Percentiles rank a stretch among this genome's conserved stretches.
Evolutionary conservation across 225 moss, liverwort and hornwort genomes (phyloP).

Genomic region (Lunularia cruciata): DNA sequence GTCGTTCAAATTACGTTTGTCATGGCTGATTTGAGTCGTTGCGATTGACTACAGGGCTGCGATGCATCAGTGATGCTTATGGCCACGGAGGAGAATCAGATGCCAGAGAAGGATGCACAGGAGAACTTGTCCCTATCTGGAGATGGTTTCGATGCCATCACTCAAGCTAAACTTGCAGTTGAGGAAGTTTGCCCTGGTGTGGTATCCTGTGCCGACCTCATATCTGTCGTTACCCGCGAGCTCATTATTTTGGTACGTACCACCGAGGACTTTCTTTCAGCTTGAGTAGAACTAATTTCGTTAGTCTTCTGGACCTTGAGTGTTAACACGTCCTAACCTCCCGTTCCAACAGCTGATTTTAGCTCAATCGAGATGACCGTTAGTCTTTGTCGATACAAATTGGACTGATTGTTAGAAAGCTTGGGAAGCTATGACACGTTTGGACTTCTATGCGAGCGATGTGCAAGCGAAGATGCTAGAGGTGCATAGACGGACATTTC

Average conservation of each 20-base stretch:
- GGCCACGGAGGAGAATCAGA: slow-evolving; percentile 20
- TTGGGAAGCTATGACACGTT: no score
- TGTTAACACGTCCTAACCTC: no score
- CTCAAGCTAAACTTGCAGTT: slow-evolving; percentile 23
- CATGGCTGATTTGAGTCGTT: background rate
- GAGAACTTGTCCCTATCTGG: slow-evolving; percentile 48
- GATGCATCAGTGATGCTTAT: slow-evolving; percentile 55
- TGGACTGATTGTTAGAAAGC: no score
- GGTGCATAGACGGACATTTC: no score
- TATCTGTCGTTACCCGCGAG: slow-evolving; percentile 25
- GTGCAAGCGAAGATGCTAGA: no score
- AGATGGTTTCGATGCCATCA: slow-evolving; percentile 24
- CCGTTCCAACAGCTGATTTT: no score
- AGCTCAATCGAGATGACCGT: no score
- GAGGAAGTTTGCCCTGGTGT: slow-evolving; percentile 31
- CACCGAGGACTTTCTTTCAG: no score
- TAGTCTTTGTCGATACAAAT: no score
- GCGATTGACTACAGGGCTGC: slow-evolving; percentile 46
- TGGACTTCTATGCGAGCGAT: no score
- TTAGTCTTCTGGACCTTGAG: no score
- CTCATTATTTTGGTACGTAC: slow-evolving; percentile 19
- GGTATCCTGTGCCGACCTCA: slow-evolving; percentile 32
- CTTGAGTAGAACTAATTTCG: no score
- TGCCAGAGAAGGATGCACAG: slow-evolving; percentile 65
- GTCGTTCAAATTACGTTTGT: background rate